Evolutionary conservation across 2,329 filamentous ascomycete species (phyloP).

Genomic region (Fusarium robinianum): DNA sequence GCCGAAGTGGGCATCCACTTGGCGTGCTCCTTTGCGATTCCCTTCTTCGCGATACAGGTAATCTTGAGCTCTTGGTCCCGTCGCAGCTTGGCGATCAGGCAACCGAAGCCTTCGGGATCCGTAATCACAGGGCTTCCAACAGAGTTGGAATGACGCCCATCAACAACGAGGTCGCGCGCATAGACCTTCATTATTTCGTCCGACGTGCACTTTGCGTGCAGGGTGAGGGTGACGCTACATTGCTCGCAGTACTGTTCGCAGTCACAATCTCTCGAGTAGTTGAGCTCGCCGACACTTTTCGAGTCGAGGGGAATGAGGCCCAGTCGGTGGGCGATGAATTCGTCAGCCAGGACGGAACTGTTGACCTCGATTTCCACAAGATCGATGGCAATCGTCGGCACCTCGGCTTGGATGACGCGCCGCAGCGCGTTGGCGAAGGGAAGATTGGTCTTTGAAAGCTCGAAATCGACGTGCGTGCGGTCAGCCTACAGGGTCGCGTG

Average conservation of each 20-base stretch:
- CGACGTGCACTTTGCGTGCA: constrained; percentile 83
- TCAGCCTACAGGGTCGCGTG: constrained; percentile 67
- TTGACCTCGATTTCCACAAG: constrained; percentile 91
- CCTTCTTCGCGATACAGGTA: constrained; percentile 94
- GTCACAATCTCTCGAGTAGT: constrained; percentile 92
- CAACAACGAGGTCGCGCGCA: constrained; percentile 81
- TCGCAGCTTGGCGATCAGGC: constrained; percentile 87
- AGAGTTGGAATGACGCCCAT: constrained; percentile 70
- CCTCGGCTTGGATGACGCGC: constrained; percentile 88
- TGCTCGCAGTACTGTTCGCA: constrained; percentile 94
- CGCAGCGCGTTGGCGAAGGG: constrained; percentile 92
- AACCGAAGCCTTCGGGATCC: constrained; percentile 79
- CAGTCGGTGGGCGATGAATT: constrained; percentile 91
- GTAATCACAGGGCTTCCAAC: constrained; percentile 83
- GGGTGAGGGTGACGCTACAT: constrained; percentile 82
- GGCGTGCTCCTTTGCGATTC: constrained; percentile 97
- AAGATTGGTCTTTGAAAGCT: constrained; percentile 86
- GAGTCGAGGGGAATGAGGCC: constrained; percentile 88
- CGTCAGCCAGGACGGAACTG: constrained; percentile 93
- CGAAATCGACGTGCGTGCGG: constrained; percentile 82
- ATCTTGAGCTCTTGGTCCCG: constrained; percentile 89
- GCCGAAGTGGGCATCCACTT: constrained; percentile 96
- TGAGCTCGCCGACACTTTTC: constrained; percentile 78
- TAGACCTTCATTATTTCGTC: constrained; percentile 94
- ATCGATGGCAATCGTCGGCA: constrained; percentile 93